Base-by-base conservation (phyloP, 2,329 filamentous ascomycete species). In the Chaetothyriales sp. region DNA sequence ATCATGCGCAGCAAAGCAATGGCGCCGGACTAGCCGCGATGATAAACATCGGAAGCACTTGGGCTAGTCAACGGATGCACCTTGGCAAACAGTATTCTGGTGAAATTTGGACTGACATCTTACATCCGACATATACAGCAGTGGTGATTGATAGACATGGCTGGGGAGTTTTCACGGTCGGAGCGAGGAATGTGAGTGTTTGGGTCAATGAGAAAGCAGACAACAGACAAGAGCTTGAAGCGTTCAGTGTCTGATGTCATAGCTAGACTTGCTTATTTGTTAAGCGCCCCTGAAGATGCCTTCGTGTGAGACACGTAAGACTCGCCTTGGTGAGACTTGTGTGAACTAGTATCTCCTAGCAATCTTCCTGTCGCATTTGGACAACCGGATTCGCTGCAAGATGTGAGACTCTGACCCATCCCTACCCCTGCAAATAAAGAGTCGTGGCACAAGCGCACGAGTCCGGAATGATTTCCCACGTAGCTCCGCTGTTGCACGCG, bases 51-150 rank as follows among this genome's bases (percentile, higher is more conserved):
- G 68, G 69, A 1, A 51, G 18, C 19, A 44, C 45, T 4, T 8
- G 10, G 9, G 48, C 46, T 6, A 29, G 43, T 10, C 44, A 51
- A 20, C 8, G 25, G 33, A 85, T 86, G 81, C 75, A 72, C 54
- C 78, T 84, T 10, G 82, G 82, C 0, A 64, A 70, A 48, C 66
- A 67, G 47, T 78, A 81, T 61, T 70, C 71, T 0, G 80, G 77
- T 0, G 77, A 85, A 66, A 64, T 68, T 43, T 85, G 82, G 81
- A 79, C 77, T 0, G 81, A 85, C 66, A 62, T 85, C 1, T 63
- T 81, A 47, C 74, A 69, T 5, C 77, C 74, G 73, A 71, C 72
- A 51, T 58, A 73, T 43, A 72, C 73, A 0, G 71, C 77, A 55
- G 75, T 84, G 1, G 65, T 67, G 18, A 82, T 85, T 58, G 79